A percentile compares a stretch with the other conserved stretches of the same genome.
Conservation (phyloP, 345 rosid species). For the Aquilaria sinensis region DNA sequence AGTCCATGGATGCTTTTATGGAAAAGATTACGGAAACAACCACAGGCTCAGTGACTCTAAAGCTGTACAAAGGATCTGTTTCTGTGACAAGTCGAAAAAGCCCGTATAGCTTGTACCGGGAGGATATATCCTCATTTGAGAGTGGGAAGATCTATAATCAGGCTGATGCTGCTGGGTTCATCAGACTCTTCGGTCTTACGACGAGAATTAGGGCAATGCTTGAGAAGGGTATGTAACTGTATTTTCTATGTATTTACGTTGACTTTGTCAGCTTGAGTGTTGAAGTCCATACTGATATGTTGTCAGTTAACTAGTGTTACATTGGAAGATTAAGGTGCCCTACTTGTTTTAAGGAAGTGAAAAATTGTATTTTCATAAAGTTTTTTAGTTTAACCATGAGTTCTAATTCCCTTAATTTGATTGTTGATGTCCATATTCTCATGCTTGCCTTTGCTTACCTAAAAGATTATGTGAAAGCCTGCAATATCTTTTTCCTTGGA, state of each 20-base stretch:
- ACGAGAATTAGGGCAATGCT: constrained; percentile 86
- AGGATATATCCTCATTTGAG: constrained; percentile 87
- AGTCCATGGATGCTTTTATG: constrained; percentile 85
- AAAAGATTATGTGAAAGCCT: too few species aligned
- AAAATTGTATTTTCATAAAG: too few species aligned
- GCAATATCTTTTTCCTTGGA: too few species aligned
- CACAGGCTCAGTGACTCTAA: constrained; percentile 62
- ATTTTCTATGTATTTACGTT: not conserved
- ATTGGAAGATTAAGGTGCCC: too few species aligned
- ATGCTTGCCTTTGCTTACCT: too few species aligned
- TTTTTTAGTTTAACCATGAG: too few species aligned
- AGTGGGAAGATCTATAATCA: constrained; percentile 79
- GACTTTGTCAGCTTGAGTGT: not conserved
- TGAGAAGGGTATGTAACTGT: constrained; percentile 38
- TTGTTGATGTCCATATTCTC: too few species aligned
- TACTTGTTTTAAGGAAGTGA: too few species aligned
- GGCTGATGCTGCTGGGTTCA: constrained; percentile 91
- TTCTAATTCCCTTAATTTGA: too few species aligned
- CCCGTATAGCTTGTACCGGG: constrained; percentile 71
- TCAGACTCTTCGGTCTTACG: constrained; percentile 74
- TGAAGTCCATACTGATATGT: too few species aligned
- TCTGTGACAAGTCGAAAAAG: constrained; percentile 58
- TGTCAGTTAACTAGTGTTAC: too few species aligned
- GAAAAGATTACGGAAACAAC: constrained; percentile 71
- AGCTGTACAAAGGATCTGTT: constrained; percentile 77